phyloP scores from a whole-genome alignment of 2,329 filamentous ascomycete species.

The Colletotrichum sp. region DNA sequence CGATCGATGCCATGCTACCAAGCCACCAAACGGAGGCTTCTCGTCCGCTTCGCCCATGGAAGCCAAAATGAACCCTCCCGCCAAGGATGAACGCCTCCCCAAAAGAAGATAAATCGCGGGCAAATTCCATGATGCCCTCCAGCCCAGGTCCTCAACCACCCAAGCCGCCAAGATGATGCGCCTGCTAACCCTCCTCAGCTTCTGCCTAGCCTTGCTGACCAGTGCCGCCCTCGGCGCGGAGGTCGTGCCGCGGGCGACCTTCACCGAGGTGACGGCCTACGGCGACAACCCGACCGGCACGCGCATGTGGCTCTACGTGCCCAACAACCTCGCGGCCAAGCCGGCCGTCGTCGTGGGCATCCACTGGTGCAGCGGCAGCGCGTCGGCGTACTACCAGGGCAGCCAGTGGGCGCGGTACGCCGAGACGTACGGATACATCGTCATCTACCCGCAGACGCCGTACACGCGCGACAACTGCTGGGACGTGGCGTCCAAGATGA shows the following conservation, averaged over 20 bases:
- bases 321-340: constrained; percentile 40
- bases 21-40: neutral
- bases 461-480: constrained; percentile 52
- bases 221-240: constrained; percentile 4
- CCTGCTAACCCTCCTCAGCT: neutral
- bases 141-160: neutral
- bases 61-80: neutral
- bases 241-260: constrained; percentile 20
- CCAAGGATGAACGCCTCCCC: neutral
- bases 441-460: constrained; percentile 49
- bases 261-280: constrained; percentile 21
- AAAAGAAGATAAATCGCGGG: neutral
- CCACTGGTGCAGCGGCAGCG: constrained; percentile 63
- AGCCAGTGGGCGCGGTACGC: constrained; percentile 57
- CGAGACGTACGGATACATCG: constrained; percentile 61
- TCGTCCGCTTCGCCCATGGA: neutral
- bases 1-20: neutral
- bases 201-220: neutral
- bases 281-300: constrained; percentile 20
- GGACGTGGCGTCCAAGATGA: constrained; percentile 60
- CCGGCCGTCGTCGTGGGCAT: constrained; percentile 59
- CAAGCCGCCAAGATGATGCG: neutral
- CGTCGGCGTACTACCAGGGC: constrained; percentile 53
- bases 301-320: constrained; percentile 34
- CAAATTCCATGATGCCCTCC: neutral